These are phyloP conservation scores for Inga oerstediana DNA, from an alignment of 306 rosid species.

Conservation along the genomic window DNA sequence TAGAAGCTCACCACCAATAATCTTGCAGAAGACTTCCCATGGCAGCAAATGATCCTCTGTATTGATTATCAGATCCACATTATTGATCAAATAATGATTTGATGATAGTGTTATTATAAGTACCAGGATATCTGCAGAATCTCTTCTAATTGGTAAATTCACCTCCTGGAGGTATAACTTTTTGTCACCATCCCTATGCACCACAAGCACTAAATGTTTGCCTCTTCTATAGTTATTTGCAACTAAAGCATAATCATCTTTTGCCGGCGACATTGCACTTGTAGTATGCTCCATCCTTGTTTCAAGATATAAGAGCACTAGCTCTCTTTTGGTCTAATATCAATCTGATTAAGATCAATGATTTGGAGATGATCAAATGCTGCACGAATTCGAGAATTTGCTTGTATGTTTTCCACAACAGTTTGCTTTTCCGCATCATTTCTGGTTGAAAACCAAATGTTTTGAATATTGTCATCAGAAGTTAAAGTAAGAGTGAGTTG, in stretches of 20 bases:
- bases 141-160: too few relatives aligned
- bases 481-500: too few relatives aligned
- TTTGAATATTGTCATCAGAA: too few relatives aligned
- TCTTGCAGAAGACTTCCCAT: slow-evolving; percentile 8
- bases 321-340: neutral
- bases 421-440: too few relatives aligned
- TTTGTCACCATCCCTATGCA: neutral
- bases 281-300: neutral
- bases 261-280: neutral
- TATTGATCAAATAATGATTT: neutral
- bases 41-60: slow-evolving; percentile 15
- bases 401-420: too few relatives aligned
- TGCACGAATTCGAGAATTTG: too few relatives aligned
- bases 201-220: neutral
- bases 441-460: too few relatives aligned
- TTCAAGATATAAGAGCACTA: neutral
- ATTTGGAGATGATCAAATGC: too few relatives aligned
- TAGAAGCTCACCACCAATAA: neutral
- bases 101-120: slow-evolving; percentile 3
- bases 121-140: neutral
- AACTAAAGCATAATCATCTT: too few relatives aligned
- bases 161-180: neutral
- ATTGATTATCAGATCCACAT: neutral
- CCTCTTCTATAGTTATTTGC: too few relatives aligned
- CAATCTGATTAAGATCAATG: too few relatives aligned